Base-by-base conservation (phyloP, 2,329 filamentous ascomycete genomes). In the Aspergillus ibericus region DNA sequence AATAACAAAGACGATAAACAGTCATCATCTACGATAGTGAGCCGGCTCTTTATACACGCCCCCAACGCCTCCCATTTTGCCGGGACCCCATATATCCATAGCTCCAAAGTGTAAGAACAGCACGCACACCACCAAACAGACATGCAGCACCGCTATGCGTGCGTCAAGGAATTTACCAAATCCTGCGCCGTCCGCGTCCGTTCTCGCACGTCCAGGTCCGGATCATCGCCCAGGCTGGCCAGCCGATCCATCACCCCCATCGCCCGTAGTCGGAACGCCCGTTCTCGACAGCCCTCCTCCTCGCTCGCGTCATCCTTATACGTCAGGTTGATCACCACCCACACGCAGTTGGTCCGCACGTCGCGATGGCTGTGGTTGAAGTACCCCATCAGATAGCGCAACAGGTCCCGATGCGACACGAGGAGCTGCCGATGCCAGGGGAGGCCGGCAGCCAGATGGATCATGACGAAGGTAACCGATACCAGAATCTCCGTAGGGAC, bases 401-500 rank as follows among this genome's bases (percentile, higher is more conserved):
- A 81, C 4, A 98, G 80, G 12, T 89, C 84, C 2, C 85, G 88
- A 73, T 97, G 92, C 3, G 87, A 82, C 53, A 96, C 85, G 10
- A 96, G 81, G 15, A 91, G 78, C 69, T 93, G 87, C 56, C 92
- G 87, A 74, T 97, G 92, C 29, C 85, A 83, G 3, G 92, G 87
- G 12, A 88, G 81, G 63, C 91, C 91, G 9, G 93, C 93, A 16
- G 92, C 92, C 67, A 98, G 86, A 77, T 98, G 92, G 13, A 95
- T 88, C 50, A 98, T 82, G 57, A 97, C 88, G 71, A 88, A 95
- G 27, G 92, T 85, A 10, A 93, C 89, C 2, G 90, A 84, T 67
- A 85, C 84, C 53, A 97, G 83, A 61, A 97, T 89, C 74, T 91
- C 89, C 22, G 71, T 70, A 8, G 76, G 78, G 12, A 75, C 68